Conservation (phyloP, 768 basidiomycete species). For the Candolleomyces eurysporus region DNA sequence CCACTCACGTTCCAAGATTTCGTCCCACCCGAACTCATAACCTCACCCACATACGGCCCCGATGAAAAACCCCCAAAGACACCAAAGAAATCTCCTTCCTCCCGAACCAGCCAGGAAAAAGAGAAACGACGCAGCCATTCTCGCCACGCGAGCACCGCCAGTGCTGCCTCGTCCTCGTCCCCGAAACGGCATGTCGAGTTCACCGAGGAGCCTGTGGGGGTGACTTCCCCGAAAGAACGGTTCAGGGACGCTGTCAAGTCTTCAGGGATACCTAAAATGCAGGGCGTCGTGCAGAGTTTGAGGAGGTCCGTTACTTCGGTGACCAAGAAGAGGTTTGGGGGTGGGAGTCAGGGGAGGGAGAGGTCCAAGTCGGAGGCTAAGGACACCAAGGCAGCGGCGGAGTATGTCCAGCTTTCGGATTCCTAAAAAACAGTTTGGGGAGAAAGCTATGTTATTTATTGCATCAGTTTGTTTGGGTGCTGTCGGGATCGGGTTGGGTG, state of each 20-base stretch:
- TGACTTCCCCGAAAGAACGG: constrained; percentile 3
- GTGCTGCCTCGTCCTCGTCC: not conserved
- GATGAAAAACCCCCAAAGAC: not conserved
- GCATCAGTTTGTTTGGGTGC: no score
- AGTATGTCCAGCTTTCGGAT: no score
- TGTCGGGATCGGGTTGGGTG: no score
- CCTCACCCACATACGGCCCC: constrained; percentile 23
- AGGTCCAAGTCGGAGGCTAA: not conserved
- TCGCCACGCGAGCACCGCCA: no score
- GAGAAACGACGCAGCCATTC: not conserved
- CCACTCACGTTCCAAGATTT: constrained; percentile 41
- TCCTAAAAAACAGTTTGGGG: no score
- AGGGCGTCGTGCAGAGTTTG: constrained; percentile 32
- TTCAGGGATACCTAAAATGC: constrained; percentile 39
- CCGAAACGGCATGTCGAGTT: not conserved
- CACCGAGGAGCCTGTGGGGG: not conserved
- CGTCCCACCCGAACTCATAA: constrained; percentile 44
- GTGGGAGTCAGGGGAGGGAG: not conserved
- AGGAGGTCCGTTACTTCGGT: constrained; percentile 37
- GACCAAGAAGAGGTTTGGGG: not conserved
- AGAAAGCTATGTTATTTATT: no score
- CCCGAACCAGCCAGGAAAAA: not conserved
- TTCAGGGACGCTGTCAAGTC: constrained; percentile 31
- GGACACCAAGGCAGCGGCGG: no score
- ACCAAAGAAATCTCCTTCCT: not conserved